phyloP scores from a whole-genome alignment of 2,329 filamentous ascomycete genomes.

The Cercospora sp. region DNA sequence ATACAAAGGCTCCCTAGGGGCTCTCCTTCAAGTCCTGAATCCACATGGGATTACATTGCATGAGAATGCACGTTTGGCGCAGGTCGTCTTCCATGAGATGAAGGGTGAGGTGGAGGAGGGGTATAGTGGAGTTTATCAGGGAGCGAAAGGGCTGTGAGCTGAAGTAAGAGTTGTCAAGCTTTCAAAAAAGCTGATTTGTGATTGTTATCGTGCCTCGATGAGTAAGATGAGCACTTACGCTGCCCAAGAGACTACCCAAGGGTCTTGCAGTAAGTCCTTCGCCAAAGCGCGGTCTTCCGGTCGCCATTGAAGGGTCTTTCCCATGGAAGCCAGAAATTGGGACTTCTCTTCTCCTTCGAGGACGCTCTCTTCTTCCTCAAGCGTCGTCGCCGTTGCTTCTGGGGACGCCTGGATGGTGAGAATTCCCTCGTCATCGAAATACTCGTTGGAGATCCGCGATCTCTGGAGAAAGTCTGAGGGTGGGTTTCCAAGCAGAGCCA shows the following conservation, averaged over 20 bases:
- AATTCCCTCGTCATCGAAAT: background rate
- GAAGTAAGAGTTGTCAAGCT: no score
- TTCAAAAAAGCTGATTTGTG: background rate
- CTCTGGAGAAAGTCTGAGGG: background rate
- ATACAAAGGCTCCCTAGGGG: conserved; percentile 46
- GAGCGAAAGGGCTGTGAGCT: conserved; percentile 8
- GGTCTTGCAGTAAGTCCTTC: conserved; percentile 41
- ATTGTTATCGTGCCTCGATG: background rate
- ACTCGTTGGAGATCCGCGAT: background rate
- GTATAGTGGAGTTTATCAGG: conserved; percentile 45
- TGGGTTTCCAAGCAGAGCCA: background rate
- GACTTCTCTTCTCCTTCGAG: conserved; percentile 33
- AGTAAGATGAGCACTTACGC: background rate
- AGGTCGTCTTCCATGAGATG: conserved; percentile 46
- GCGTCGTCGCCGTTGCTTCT: background rate
- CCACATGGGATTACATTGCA: conserved; percentile 38
- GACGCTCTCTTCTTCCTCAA: background rate
- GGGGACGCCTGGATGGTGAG: no score
- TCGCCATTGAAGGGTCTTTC: conserved; percentile 43
- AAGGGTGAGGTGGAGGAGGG: conserved; percentile 38
- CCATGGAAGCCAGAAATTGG: conserved; percentile 39
- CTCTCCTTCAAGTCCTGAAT: conserved; percentile 38
- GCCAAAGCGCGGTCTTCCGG: conserved; percentile 43
- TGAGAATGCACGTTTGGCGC: conserved; percentile 42
- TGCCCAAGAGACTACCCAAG: conserved; percentile 33